Evolutionary conservation across 2,329 filamentous ascomycete genomes (phyloP).

Genomic region (Acrocalymma vagum): DNA sequence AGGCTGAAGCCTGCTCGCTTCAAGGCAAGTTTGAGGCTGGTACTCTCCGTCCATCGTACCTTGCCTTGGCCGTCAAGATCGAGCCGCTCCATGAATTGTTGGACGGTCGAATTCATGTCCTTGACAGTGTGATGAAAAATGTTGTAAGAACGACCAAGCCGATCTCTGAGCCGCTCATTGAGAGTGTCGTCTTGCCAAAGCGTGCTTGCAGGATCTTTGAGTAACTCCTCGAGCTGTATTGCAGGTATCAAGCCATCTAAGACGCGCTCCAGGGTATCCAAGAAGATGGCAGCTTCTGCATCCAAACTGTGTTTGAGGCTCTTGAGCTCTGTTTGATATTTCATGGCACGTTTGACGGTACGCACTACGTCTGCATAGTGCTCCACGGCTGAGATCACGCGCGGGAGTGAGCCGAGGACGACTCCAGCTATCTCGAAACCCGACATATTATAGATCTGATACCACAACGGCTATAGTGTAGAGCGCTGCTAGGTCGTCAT

Average conservation of each 20-base stretch:
- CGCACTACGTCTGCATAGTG: constrained; percentile 7
- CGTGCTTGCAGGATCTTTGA: neutral
- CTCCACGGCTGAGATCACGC: constrained; percentile 7
- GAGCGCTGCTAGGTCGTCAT: no score
- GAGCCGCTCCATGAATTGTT: neutral
- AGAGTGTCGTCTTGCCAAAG: constrained; percentile 2
- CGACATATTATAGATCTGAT: constrained; percentile 6
- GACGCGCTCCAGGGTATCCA: neutral
- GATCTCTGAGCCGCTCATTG: neutral
- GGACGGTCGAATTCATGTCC: neutral
- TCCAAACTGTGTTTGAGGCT: constrained; percentile 1
- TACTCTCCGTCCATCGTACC: constrained; percentile 6
- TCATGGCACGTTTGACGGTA: neutral
- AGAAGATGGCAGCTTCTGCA: no score
- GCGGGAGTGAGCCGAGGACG: constrained; percentile 8
- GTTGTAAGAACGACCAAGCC: constrained; percentile 1
- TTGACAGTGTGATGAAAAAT: neutral
- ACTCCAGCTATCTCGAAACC: constrained; percentile 11
- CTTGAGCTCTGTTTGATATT: neutral
- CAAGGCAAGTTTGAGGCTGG: neutral
- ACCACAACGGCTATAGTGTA: neutral
- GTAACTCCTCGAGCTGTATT: neutral
- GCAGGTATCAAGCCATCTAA: neutral
- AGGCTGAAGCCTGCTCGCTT: constrained; percentile 6
- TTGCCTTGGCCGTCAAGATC: constrained; percentile 2